A percentile compares a stretch with the other conserved stretches of the same genome.
These are phyloP conservation scores for Fusarium sp. DNA, from an alignment of 2,329 filamentous ascomycete species.

Conservation along the genomic window DNA sequence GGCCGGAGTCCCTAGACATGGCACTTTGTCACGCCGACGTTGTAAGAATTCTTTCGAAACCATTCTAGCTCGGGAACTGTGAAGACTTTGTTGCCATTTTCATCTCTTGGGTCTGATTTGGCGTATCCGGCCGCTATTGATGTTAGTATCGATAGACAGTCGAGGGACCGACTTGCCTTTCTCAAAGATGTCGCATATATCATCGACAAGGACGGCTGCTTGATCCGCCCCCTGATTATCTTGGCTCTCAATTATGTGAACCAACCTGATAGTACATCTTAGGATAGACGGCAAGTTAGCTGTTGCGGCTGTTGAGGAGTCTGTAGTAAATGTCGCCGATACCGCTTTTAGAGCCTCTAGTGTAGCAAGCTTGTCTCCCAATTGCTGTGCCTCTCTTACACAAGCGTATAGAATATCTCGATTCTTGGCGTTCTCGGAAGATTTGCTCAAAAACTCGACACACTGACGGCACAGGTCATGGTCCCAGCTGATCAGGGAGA, in stretches of 20 bases:
- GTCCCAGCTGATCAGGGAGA: slow-evolving; percentile 68
- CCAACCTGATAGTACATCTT: slow-evolving; percentile 62
- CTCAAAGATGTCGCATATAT: slow-evolving; percentile 63
- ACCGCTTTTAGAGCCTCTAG: slow-evolving; percentile 50
- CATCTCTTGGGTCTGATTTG: slow-evolving; percentile 49
- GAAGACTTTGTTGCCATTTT: slow-evolving; percentile 60
- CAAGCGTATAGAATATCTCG: slow-evolving; percentile 79
- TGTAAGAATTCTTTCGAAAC: slow-evolving; percentile 86
- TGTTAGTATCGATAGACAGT: slow-evolving; percentile 14
- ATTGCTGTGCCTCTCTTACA: slow-evolving; percentile 75
- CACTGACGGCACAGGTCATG: slow-evolving; percentile 66
- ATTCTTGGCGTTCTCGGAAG: slow-evolving; percentile 55
- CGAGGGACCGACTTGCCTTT: slow-evolving; percentile 46
- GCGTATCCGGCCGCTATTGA: slow-evolving; percentile 42
- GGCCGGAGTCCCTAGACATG: slow-evolving; percentile 61
- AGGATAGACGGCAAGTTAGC: slow-evolving; percentile 50
- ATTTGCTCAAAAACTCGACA: slow-evolving; percentile 66
- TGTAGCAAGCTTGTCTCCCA: slow-evolving; percentile 67
- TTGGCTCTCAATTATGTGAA: slow-evolving; percentile 53
- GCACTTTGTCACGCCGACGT: slow-evolving; percentile 70
- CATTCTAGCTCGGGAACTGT: slow-evolving; percentile 74
- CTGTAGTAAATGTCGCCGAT: slow-evolving; percentile 40
- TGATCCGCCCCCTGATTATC: slow-evolving; percentile 16
- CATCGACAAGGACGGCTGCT: slow-evolving; percentile 47
- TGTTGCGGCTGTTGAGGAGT: slow-evolving; percentile 11